These are phyloP conservation scores for Ramaria sp. DNA, from an alignment of 768 basidiomycete species.

Conservation along the genomic window DNA sequence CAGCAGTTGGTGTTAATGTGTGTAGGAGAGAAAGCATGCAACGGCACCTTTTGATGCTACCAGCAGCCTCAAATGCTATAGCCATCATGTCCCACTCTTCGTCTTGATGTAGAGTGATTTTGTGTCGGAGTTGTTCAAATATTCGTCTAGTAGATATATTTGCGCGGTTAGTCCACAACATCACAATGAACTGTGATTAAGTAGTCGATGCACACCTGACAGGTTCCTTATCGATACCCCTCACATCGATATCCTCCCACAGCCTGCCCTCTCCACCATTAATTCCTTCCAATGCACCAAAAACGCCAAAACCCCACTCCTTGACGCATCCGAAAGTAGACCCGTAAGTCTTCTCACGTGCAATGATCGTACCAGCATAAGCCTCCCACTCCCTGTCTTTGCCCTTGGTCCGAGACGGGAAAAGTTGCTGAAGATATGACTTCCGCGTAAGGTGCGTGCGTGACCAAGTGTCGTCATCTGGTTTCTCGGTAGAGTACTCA, in stretches of 20 bases:
- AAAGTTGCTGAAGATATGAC: slow-evolving; percentile 38
- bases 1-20: slow-evolving; percentile 6
- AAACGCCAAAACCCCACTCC: slow-evolving; percentile 45
- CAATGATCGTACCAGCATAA: slow-evolving; percentile 54
- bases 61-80: slow-evolving; percentile 57
- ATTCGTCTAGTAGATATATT: slow-evolving; percentile 27
- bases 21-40: not conserved
- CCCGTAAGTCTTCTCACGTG: slow-evolving; percentile 51
- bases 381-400: slow-evolving; percentile 32
- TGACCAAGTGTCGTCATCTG: slow-evolving; percentile 61
- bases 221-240: slow-evolving; percentile 37
- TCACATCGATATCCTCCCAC: slow-evolving; percentile 41
- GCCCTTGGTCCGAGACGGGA: slow-evolving; percentile 30
- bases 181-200: not conserved
- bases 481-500: slow-evolving; percentile 21
- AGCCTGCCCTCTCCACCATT: slow-evolving; percentile 27
- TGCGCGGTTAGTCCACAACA: not conserved
- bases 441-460: slow-evolving; percentile 34
- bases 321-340: slow-evolving; percentile 58
- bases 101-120: slow-evolving; percentile 21
- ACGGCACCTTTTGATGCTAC: slow-evolving; percentile 44
- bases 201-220: slow-evolving; percentile 20
- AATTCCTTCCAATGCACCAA: slow-evolving; percentile 45
- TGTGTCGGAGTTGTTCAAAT: slow-evolving; percentile 46
- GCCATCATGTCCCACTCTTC: slow-evolving; percentile 53